Evolutionary conservation across 352 stramenopile genomes (phyloP).

Genomic region (Elongisporangium undulatum): DNA sequence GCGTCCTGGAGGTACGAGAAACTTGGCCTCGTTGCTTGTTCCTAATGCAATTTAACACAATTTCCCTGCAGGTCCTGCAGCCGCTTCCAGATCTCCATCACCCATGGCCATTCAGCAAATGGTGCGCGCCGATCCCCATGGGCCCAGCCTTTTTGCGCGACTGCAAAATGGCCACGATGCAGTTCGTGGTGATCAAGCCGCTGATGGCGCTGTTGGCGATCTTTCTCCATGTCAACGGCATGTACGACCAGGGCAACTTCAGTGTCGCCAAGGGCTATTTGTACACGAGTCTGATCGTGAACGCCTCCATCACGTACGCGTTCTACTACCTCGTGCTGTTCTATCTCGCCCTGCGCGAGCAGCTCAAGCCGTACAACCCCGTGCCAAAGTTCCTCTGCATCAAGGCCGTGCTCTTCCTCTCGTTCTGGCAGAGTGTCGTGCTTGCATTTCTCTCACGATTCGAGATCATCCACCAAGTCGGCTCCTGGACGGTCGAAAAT

Average conservation of each 20-base stretch:
- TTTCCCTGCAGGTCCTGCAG: constrained; percentile 25
- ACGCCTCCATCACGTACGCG: constrained; percentile 95
- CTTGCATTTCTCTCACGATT: constrained; percentile 88
- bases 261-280: constrained; percentile 80
- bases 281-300: constrained; percentile 93
- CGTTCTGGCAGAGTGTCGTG: constrained; percentile 97
- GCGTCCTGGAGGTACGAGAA: constrained; percentile 44
- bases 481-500: constrained; percentile 92
- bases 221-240: constrained; percentile 68
- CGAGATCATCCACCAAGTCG: constrained; percentile 88
- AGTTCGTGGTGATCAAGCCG: constrained; percentile 96
- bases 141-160: constrained; percentile 87
- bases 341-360: constrained; percentile 90
- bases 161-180: constrained; percentile 94
- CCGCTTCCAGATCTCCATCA: constrained; percentile 65
- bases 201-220: constrained; percentile 89
- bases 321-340: constrained; percentile 98
- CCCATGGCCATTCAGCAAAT: constrained; percentile 70
- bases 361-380: constrained; percentile 92
- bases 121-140: constrained; percentile 67
- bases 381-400: constrained; percentile 98
- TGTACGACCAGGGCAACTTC: constrained; percentile 88
- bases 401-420: constrained; percentile 98
- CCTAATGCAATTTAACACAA: constrained; percentile 8
- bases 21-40: constrained; percentile 20